Conservation (phyloP, 805 yeast genomes). For the Starmera dryadoides region DNA sequence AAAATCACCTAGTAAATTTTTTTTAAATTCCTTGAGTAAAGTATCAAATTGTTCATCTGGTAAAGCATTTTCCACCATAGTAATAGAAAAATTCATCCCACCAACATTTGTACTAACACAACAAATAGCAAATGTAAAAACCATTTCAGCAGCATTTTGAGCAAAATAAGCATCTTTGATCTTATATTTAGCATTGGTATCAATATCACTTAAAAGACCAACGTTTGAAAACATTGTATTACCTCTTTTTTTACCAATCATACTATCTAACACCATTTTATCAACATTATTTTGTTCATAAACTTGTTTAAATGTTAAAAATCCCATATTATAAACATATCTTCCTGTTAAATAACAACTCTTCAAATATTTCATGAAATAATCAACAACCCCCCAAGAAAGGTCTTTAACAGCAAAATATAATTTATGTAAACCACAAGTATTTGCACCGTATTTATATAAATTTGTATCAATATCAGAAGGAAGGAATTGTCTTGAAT, state of each 20-base stretch:
- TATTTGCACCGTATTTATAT: conserved; percentile 13
- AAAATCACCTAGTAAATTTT: conserved; percentile 1
- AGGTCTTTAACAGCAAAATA: conserved; percentile 4
- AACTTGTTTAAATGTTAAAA: conserved; percentile 7
- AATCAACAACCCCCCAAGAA: conserved; percentile 2
- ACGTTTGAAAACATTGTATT: conserved; percentile 15
- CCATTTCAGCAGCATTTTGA: conserved; percentile 9
- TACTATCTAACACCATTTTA: conserved; percentile 3
- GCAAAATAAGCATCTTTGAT: conserved; percentile 10
- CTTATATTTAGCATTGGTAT: neutral
- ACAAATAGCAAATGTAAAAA: conserved; percentile 8
- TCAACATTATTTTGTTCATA: conserved; percentile 9
- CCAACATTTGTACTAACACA: conserved; percentile 3
- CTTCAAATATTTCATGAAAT: conserved; percentile 6
- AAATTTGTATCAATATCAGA: conserved; percentile 3
- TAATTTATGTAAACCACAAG: conserved; percentile 12
- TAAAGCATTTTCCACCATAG: conserved; percentile 7
- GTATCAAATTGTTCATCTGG: conserved; percentile 3
- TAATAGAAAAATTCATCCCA: conserved; percentile 11
- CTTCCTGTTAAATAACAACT: conserved; percentile 1
- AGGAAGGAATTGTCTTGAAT: conserved; percentile 12
- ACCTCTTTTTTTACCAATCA: conserved; percentile 5
- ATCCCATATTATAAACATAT: conserved; percentile 12
- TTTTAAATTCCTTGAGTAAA: conserved; percentile 6
- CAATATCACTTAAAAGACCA: conserved; percentile 5